A percentile compares a stretch with the other conserved stretches of the same genome.
Conservation (phyloP, 495 filamentous ascomycete genomes). For the Penicillium coffeae region DNA sequence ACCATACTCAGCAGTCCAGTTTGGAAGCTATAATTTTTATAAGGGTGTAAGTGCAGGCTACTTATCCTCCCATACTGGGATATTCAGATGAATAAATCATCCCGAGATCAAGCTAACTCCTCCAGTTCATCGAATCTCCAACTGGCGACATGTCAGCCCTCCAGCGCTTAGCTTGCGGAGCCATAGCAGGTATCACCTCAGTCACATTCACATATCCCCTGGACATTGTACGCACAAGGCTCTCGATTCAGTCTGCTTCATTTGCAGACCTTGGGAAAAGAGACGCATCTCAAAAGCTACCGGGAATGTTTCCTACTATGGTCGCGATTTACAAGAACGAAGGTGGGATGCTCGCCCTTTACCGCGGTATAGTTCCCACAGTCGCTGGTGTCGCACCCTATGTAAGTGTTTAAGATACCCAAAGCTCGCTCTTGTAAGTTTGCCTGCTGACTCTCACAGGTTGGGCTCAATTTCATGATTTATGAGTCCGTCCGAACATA, state of each 20-base stretch:
- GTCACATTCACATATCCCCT: conserved; percentile 79
- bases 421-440: not conserved
- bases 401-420: conserved; percentile 48
- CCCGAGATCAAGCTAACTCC: not conserved
- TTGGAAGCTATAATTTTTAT: conserved; percentile 96
- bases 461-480: conserved; percentile 96
- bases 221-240: conserved; percentile 90
- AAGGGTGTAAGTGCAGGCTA: conserved; percentile 64
- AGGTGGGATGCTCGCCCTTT: conserved; percentile 77
- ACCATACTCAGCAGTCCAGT: conserved; percentile 96
- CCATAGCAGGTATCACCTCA: conserved; percentile 87
- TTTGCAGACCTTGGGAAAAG: conserved; percentile 67
- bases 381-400: conserved; percentile 95
- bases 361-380: conserved; percentile 89
- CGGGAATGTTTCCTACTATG: conserved; percentile 91
- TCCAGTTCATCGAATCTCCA: conserved; percentile 72
- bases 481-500: conserved; percentile 85
- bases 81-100: not conserved
- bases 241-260: conserved; percentile 94
- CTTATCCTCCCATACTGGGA: not conserved
- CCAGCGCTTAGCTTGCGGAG: conserved; percentile 77
- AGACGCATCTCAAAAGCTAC: conserved; percentile 54
- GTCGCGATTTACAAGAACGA: conserved; percentile 82
- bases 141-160: conserved; percentile 64
- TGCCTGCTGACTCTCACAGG: conserved; percentile 44